Percentiles rank a stretch among this genome's conserved stretches.
These are phyloP conservation scores for Endogone sp. DNA, from an alignment of 192 early-diverging fungal genomes.

Conservation along the genomic window DNA sequence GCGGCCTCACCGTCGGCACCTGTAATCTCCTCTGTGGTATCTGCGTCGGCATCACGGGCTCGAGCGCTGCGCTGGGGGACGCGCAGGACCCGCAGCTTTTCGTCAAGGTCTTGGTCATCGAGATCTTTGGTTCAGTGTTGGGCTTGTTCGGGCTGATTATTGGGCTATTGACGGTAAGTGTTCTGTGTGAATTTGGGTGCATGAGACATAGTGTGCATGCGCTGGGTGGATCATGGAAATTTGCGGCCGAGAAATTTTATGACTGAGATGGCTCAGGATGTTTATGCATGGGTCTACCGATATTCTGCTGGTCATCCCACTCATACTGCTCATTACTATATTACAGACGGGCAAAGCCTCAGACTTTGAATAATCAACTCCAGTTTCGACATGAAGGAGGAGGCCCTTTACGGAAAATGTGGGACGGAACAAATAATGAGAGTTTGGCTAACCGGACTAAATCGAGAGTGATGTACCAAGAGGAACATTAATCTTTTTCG, in stretches of 20 bases:
- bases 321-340: not conserved
- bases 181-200: not conserved
- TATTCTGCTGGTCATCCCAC: not conserved
- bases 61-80: slow-evolving; percentile 92
- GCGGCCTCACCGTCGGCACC: slow-evolving; percentile 90
- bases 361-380: slow-evolving; percentile 32
- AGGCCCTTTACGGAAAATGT: too few species aligned
- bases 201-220: too few species aligned
- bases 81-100: slow-evolving; percentile 92
- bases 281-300: too few species aligned
- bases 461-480: too few species aligned
- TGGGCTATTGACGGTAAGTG: slow-evolving; percentile 73
- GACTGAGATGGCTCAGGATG: too few species aligned
- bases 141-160: slow-evolving; percentile 97
- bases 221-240: too few species aligned
- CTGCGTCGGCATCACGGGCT: slow-evolving; percentile 89
- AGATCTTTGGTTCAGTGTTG: slow-evolving; percentile 95
- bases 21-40: slow-evolving; percentile 93
- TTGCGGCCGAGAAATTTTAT: too few species aligned
- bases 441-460: too few species aligned
- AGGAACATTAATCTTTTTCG: too few species aligned
- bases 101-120: slow-evolving; percentile 96
- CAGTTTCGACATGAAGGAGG: too few species aligned
- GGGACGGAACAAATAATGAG: too few species aligned
- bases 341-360: slow-evolving; percentile 33